Evolutionary conservation across 148 eudicot genomes (phyloP).

Genomic region (Cornus suecica): DNA sequence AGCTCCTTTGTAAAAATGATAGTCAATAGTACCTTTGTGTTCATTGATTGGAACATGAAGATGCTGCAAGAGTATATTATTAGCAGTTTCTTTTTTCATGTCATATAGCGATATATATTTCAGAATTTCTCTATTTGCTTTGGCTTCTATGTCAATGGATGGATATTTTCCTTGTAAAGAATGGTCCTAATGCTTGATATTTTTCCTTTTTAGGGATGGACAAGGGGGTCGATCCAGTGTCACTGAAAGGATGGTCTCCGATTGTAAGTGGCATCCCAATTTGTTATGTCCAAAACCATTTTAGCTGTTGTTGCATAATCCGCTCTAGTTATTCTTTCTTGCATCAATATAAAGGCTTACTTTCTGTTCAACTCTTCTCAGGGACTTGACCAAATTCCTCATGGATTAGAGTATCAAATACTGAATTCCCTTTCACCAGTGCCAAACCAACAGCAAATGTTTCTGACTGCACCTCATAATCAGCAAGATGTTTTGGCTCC

Average conservation of each 20-base stretch:
- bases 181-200: neutral
- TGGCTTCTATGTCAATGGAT: neutral
- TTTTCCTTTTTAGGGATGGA: conserved; percentile 4
- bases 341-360: neutral
- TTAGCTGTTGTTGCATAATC: neutral
- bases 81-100: neutral
- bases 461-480: conserved; percentile 4
- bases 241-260: neutral
- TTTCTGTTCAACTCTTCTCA: conserved; percentile 17
- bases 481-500: conserved; percentile 22
- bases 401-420: conserved; percentile 16
- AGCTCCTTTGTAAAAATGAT: neutral
- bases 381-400: conserved; percentile 24
- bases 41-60: neutral
- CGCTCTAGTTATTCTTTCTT: neutral
- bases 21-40: neutral
- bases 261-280: neutral
- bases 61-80: neutral
- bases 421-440: conserved; percentile 14
- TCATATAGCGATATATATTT: neutral
- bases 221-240: neutral
- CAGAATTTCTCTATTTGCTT: neutral
- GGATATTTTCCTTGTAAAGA: neutral
- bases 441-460: conserved; percentile 7
- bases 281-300: neutral